Evolutionary conservation across 2,329 filamentous ascomycete species (phyloP).

Genomic region (Parafenestella ontariensis): DNA sequence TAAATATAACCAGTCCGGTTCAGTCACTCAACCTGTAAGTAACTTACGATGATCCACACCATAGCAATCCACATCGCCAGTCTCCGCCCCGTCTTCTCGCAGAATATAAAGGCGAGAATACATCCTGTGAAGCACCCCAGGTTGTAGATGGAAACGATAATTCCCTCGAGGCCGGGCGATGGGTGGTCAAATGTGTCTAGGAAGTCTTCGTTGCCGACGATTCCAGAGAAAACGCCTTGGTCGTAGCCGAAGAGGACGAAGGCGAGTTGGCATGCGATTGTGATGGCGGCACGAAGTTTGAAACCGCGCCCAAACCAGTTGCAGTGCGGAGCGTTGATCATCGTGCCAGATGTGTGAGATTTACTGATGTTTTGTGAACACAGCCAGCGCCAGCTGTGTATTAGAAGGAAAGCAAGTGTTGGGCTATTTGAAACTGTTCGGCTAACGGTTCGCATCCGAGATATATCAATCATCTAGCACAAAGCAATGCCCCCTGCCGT

Average conservation of each 20-base stretch:
- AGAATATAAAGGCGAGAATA: constrained; percentile 47
- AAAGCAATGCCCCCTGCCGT: no score
- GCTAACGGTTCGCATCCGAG: background rate
- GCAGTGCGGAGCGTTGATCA: constrained; percentile 31
- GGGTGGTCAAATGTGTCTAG: constrained; percentile 51
- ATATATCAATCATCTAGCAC: no score
- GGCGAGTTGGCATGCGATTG: constrained; percentile 39
- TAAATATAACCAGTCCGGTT: no score
- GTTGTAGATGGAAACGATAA: constrained; percentile 54
- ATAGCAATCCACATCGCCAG: constrained; percentile 53
- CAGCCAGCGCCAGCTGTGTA: no score
- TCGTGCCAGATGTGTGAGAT: no score
- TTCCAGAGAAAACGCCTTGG: constrained; percentile 50
- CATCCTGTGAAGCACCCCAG: constrained; percentile 49
- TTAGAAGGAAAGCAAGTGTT: background rate
- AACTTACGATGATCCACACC: constrained; percentile 49
- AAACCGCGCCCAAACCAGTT: constrained; percentile 38
- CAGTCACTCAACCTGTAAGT: no score
- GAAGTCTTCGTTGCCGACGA: constrained; percentile 52
- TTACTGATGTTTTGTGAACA: no score
- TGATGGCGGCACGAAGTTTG: constrained; percentile 36
- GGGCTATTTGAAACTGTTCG: no score
- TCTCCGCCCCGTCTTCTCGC: constrained; percentile 47
- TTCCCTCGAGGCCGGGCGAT: constrained; percentile 48
- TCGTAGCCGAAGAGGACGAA: constrained; percentile 48